These are phyloP conservation scores for Mariannaea elegans DNA, from an alignment of 2,329 filamentous ascomycete genomes.

Conservation along the genomic window DNA sequence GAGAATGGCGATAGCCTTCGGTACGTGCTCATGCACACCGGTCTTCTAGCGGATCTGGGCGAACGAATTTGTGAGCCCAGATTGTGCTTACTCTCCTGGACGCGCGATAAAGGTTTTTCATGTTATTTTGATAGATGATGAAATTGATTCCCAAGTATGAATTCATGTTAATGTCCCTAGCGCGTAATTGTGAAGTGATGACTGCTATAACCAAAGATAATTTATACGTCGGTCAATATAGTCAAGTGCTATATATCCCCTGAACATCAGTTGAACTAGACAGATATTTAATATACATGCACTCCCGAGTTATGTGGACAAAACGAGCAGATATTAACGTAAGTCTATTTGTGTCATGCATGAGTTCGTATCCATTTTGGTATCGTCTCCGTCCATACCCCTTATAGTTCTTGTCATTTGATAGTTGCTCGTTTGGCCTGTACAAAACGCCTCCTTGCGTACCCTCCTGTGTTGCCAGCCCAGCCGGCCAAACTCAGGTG, in stretches of 20 bases:
- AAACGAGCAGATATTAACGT: slow-evolving; percentile 28
- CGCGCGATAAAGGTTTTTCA: slow-evolving; percentile 28
- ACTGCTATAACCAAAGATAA: too few species aligned
- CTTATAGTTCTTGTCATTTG: background rate
- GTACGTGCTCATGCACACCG: slow-evolving; percentile 10
- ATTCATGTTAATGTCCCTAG: background rate
- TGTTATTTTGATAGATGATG: slow-evolving; percentile 43
- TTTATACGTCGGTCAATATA: too few species aligned
- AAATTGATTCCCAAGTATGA: slow-evolving; percentile 43
- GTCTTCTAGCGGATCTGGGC: slow-evolving; percentile 16
- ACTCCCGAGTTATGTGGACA: background rate
- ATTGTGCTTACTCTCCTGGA: slow-evolving; percentile 21
- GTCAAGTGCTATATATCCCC: background rate
- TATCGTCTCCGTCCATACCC: slow-evolving; percentile 9
- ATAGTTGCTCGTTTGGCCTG: background rate
- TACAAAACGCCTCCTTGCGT: slow-evolving; percentile 10
- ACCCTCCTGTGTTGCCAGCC: slow-evolving; percentile 1
- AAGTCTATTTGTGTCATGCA: slow-evolving; percentile 29
- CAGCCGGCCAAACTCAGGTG: background rate
- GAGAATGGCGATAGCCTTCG: slow-evolving; percentile 25
- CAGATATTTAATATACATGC: too few species aligned
- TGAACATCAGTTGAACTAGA: too few species aligned
- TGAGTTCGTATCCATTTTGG: slow-evolving; percentile 33
- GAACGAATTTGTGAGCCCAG: slow-evolving; percentile 15
- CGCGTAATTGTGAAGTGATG: too few species aligned